Evolutionary conservation across 306 rosid genomes (phyloP).

Genomic region (Dalbergia oliveri): DNA sequence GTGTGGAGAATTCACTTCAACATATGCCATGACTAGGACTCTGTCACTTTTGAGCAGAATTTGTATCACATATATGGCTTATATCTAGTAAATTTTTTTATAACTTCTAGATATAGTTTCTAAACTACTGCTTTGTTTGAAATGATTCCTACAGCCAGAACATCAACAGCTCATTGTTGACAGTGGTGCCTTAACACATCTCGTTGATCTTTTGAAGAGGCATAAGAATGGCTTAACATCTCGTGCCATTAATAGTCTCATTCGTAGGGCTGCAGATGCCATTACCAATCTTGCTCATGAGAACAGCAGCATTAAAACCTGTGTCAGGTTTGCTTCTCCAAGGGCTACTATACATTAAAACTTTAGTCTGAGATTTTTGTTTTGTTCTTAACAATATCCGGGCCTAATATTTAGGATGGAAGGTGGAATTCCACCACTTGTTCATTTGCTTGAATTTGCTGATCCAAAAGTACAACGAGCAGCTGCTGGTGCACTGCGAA

Average conservation of each 20-base stretch:
- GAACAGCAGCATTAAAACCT: constrained; percentile 91
- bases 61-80: not conserved
- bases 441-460: constrained; percentile 84
- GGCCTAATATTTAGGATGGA: constrained; percentile 74
- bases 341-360: constrained; percentile 24
- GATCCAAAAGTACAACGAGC: constrained; percentile 99
- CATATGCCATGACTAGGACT: not conserved
- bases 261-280: constrained; percentile 99
- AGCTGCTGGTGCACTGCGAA: constrained; percentile 96
- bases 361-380: constrained; percentile 9
- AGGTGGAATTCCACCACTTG: constrained; percentile 98
- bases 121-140: constrained; percentile 49
- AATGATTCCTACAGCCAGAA: constrained; percentile 86
- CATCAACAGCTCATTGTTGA: constrained; percentile 97
- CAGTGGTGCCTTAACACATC: constrained; percentile 81
- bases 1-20: constrained; percentile 5
- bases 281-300: constrained; percentile 98
- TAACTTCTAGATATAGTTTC: constrained; percentile 40
- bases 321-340: constrained; percentile 80
- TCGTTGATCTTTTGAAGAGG: constrained; percentile 89
- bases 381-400: constrained; percentile 36
- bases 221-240: constrained; percentile 61
- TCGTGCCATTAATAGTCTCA: constrained; percentile 86
- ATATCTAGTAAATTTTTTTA: constrained; percentile 16
- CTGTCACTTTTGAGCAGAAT: constrained; percentile 19